These are phyloP conservation scores for Suhomyces wounanorum DNA, from an alignment of 1,139 yeast species.

Conservation along the genomic window DNA sequence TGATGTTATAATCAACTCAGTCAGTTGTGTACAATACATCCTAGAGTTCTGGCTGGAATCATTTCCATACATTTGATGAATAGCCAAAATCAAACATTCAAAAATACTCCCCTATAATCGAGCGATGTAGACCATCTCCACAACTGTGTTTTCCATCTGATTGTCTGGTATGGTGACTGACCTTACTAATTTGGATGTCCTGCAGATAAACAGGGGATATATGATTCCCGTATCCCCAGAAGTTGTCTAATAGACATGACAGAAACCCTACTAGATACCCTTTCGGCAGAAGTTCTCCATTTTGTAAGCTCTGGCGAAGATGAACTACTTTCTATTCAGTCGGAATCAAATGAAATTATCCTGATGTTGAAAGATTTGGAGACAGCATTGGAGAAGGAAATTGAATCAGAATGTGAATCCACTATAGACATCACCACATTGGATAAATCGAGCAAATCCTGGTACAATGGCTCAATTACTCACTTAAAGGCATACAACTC, in stretches of 20 bases:
- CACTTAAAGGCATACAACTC: conserved; percentile 41
- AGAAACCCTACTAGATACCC: conserved; percentile 29
- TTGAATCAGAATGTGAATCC: conserved; percentile 13
- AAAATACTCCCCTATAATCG: too few relatives aligned
- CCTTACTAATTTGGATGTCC: neutral
- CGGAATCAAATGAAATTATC: conserved; percentile 30
- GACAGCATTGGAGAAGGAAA: conserved; percentile 24
- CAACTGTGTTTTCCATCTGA: neutral
- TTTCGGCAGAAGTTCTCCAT: conserved; percentile 30
- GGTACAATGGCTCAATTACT: conserved; percentile 43
- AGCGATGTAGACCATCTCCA: neutral
- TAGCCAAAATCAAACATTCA: too few relatives aligned
- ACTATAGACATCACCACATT: conserved; percentile 6
- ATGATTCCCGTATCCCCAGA: neutral
- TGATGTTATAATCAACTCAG: too few relatives aligned
- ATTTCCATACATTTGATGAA: too few relatives aligned
- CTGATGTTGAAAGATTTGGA: conserved; percentile 32
- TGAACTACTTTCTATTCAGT: conserved; percentile 23
- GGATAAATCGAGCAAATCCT: conserved; percentile 20
- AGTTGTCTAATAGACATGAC: conserved; percentile 6
- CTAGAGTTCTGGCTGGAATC: too few relatives aligned
- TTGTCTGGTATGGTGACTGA: too few relatives aligned
- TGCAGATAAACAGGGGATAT: neutral
- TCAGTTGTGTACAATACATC: too few relatives aligned
- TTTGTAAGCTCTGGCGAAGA: conserved; percentile 28